Evolutionary conservation across 2,329 filamentous ascomycete genomes (phyloP).

Genomic region (Sporothrix curviconia): DNA sequence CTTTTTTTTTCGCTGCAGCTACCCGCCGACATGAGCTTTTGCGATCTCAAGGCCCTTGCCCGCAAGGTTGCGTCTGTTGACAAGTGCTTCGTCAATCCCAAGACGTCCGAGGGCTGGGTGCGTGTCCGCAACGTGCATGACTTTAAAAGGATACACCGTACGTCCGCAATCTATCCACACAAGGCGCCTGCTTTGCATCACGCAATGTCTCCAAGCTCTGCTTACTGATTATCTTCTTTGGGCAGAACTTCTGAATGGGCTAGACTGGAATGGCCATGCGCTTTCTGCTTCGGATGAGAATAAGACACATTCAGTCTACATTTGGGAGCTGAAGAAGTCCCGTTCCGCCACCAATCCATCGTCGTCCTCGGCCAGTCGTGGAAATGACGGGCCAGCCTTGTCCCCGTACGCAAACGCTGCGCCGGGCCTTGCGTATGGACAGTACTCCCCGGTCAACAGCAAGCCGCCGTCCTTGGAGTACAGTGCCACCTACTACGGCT

Average conservation of each 20-base stretch:
- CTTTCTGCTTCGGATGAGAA: slow-evolving; percentile 11
- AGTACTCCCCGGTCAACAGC: background rate
- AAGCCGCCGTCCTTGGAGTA: background rate
- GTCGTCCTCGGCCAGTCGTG: background rate
- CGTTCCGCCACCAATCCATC: background rate
- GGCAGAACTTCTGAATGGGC: slow-evolving; percentile 8
- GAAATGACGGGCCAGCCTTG: background rate
- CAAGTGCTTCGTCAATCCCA: slow-evolving; percentile 14
- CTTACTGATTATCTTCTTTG: background rate
- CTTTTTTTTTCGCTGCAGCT: background rate
- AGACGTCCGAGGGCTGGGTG: slow-evolving; percentile 13
- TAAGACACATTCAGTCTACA: slow-evolving; percentile 1
- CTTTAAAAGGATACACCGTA: slow-evolving; percentile 9
- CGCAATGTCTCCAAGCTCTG: background rate
- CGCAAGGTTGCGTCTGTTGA: slow-evolving; percentile 1
- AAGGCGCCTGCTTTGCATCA: background rate
- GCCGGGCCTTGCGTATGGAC: background rate
- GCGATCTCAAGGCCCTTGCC: slow-evolving; percentile 4
- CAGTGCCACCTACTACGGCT: background rate
- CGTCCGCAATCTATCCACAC: background rate
- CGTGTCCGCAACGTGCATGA: background rate
- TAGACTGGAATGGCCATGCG: background rate
- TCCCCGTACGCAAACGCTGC: background rate
- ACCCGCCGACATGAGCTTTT: background rate
- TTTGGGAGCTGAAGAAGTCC: slow-evolving; percentile 11